Evolutionary conservation across 371 early-diverging fungal species (phyloP), one percentile per base, ranked within the genome.

Genomic region (Zychaea mexicana): DNA sequence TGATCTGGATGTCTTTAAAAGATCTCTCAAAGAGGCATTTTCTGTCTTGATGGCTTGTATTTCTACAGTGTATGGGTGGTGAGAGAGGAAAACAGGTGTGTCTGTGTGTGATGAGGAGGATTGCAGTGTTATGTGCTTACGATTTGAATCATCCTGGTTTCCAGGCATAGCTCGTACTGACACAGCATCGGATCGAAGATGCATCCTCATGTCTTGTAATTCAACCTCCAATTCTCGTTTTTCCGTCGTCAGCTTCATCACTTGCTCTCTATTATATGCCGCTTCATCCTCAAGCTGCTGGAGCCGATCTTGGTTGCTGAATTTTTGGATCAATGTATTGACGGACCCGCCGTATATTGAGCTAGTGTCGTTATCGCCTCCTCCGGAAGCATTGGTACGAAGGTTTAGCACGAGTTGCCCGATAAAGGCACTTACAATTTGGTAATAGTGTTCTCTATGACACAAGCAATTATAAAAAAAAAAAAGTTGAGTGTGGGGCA

Each of bases 361-460:
- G 13, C 61, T 60, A 15, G 60, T 59, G 30, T 63, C 61, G 8
- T 67, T 62, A 2, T 24, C 32, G 10, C 52, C 32, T n/a, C n/a
- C n/a, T n/a, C n/a, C n/a, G 3, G 54, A 52, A n/a, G 56, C 88
- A 82, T 17, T 91, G 80, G 62, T 94, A 47, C 90, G 85, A 15
- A 88, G 82, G 60, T 95, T 92, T 69, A 94, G 81, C 1, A 92
- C 92, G 6, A 94, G 84, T 62, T 93, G 90, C 2, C 88, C 81
- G 19, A 93, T 83, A 28, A 93, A 74, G 22, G 87, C 81, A 66
- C 91, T 92, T 57, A 94, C 87, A 24, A 92, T 76, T 64, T 91
- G 93, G 64, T 88, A 88, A 68, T 91, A 93, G 38, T 86, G 85
- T 9, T 74, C 84, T 70, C 82, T 86, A 68, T 15, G 21, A 39